Evolutionary conservation across 805 yeast species (phyloP).

Genomic region (Priceomyces fermenticarens): DNA sequence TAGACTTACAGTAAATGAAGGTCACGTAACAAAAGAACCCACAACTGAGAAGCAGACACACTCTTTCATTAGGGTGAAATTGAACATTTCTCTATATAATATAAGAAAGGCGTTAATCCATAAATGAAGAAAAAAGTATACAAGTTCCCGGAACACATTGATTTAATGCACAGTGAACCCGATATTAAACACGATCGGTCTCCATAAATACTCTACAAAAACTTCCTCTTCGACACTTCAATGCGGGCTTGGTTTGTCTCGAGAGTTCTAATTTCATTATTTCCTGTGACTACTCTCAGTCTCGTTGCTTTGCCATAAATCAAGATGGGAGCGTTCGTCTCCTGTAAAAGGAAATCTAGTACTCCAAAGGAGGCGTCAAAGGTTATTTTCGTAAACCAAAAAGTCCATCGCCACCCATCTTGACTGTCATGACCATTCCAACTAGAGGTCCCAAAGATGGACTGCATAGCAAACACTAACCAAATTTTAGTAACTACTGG

Average conservation of each 20-base stretch:
- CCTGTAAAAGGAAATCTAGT: conserved; percentile 41
- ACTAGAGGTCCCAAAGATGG: conserved; percentile 39
- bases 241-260: conserved; percentile 18
- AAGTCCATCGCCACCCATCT: conserved; percentile 45
- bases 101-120: conserved; percentile 63
- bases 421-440: conserved; percentile 40
- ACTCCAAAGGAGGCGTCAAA: conserved; percentile 10
- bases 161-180: conserved; percentile 60
- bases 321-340: conserved; percentile 41
- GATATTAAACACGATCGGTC: conserved; percentile 46
- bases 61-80: conserved; percentile 46
- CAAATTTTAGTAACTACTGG: conserved; percentile 47
- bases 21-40: conserved; percentile 29
- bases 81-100: conserved; percentile 42
- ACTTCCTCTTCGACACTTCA: conserved; percentile 5
- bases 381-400: conserved; percentile 45
- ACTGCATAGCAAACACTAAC: conserved; percentile 47
- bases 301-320: conserved; percentile 41
- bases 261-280: conserved; percentile 33
- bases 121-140: conserved; percentile 52
- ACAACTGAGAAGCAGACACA: conserved; percentile 62
- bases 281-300: conserved; percentile 43
- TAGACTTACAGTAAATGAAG: conserved; percentile 12
- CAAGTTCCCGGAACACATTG: conserved; percentile 48
- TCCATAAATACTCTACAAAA: conserved; percentile 34